These are phyloP conservation scores for Fusarium torulosum DNA, from an alignment of 2,329 filamentous ascomycete species.

Conservation along the genomic window DNA sequence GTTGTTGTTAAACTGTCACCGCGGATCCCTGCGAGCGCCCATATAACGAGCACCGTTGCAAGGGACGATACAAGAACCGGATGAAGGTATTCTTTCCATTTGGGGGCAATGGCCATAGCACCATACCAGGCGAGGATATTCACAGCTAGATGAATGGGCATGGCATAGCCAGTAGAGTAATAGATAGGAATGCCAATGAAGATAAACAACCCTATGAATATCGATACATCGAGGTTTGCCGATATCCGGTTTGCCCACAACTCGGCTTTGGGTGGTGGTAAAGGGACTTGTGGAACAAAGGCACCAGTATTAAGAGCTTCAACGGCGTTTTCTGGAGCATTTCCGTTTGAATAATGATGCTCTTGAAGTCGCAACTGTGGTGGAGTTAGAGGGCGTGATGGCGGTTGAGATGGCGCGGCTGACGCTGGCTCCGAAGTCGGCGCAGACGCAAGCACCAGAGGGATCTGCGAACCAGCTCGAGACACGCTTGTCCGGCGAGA, in stretches of 20 bases:
- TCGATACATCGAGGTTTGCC: constrained; percentile 59
- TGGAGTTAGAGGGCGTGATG: constrained; percentile 46
- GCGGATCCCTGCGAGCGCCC: constrained; percentile 62
- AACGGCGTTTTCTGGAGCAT: constrained; percentile 29
- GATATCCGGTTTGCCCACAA: constrained; percentile 63
- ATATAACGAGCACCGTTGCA: constrained; percentile 65
- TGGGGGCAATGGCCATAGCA: constrained; percentile 61
- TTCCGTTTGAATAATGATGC: constrained; percentile 44
- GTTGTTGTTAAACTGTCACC: constrained; percentile 57
- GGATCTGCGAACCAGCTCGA: constrained; percentile 43
- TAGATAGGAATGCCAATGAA: constrained; percentile 67
- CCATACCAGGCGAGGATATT: constrained; percentile 66
- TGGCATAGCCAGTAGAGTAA: constrained; percentile 64
- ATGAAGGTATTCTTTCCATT: constrained; percentile 66
- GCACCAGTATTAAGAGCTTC: constrained; percentile 39
- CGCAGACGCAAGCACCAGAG: constrained; percentile 30
- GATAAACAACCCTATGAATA: constrained; percentile 61
- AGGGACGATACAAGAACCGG: constrained; percentile 69
- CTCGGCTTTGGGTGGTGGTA: constrained; percentile 60
- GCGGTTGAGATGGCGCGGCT: constrained; percentile 42
- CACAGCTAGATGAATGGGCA: constrained; percentile 61
- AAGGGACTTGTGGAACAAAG: constrained; percentile 56
- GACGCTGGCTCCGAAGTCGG: constrained; percentile 34
- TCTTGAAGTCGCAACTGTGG: constrained; percentile 48
- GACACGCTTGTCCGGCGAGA: constrained; percentile 46